Evolutionary conservation across 2,329 filamentous ascomycete species (phyloP), one percentile per base, ranked within the genome.

Genomic region (Epichloe gansuensis): DNA sequence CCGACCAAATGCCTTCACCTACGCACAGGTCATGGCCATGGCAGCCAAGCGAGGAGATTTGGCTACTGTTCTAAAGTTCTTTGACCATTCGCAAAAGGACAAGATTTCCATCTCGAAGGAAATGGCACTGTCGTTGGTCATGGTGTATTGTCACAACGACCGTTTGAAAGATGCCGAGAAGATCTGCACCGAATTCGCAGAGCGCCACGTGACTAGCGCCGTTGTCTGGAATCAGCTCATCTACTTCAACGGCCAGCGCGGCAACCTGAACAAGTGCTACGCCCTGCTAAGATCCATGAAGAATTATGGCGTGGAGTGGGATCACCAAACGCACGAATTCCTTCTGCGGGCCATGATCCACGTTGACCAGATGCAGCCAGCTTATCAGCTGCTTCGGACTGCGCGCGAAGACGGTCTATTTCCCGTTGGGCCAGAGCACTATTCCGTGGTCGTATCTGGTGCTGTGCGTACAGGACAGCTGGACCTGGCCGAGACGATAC

Each of bases 151-250:
- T 43, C 62, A 61, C 51, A 71, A 71, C 46, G 63, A 65, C 9
- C 62, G 64, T 2, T 56, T 69, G 7, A 37, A 58, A 15, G 69
- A 71, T 39, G 71, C 70, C 0, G 63, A 70, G 53, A 60, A 58
- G n/a, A 61, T 72, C 28, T 69, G 66, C 45, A 50, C 77, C 48
- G 76, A 77, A 45, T 75, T 81, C 35, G 71, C 82, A 23, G 66
- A 68, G 12, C 72, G 74, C 55, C 69, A 73, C 17, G 75, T 80
- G 1, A 71, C 75, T 2, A 68, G 67, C 23, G 82, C 82, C 2
- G 72, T 75, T 35, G 80, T 89, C 62, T 96, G 88, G 87, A 95
- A 96, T 62, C 75, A 81, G 51, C 69, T 96, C 35, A 71, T 96
- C 4, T 75, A 77, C 52, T 80, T 85, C 55, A 77, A 89, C 64